Evolutionary conservation across 345 rosid species (phyloP).

Genomic region (Gossypioides kirkii): DNA sequence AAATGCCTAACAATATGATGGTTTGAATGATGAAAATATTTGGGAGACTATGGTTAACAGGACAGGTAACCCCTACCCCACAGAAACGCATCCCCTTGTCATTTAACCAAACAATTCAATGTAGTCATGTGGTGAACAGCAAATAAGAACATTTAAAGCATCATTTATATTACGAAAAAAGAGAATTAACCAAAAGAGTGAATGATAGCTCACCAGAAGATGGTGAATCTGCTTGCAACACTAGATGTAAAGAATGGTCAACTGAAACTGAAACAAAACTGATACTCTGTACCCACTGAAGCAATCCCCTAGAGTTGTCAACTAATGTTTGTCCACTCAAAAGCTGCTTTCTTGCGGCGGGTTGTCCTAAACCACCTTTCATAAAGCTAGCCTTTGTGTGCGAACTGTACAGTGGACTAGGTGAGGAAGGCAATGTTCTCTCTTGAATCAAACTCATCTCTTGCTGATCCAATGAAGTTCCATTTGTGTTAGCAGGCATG

Average conservation of each 20-base stretch:
- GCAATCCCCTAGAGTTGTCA: slow-evolving; percentile 80
- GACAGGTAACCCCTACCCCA: neutral
- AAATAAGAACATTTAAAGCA: neutral
- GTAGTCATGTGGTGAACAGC: neutral
- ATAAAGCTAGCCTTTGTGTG: slow-evolving; percentile 78
- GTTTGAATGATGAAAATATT: too few relatives aligned
- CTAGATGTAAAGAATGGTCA: slow-evolving; percentile 77
- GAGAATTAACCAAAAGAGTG: slow-evolving; percentile 1
- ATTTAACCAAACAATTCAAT: neutral
- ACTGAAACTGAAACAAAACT: slow-evolving; percentile 77
- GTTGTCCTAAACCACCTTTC: slow-evolving; percentile 81
- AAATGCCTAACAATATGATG: neutral
- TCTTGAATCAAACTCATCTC: slow-evolving; percentile 93
- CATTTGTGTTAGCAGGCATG: slow-evolving; percentile 58
- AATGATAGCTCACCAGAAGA: slow-evolving; percentile 58
- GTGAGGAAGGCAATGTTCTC: slow-evolving; percentile 77
- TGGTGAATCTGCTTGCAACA: slow-evolving; percentile 70
- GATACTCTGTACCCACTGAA: slow-evolving; percentile 97
- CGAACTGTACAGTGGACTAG: slow-evolving; percentile 73
- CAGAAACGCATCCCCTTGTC: neutral
- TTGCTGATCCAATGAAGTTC: slow-evolving; percentile 78
- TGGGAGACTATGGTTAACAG: neutral
- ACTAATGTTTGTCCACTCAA: slow-evolving; percentile 59
- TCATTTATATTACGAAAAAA: neutral
- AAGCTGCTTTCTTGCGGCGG: slow-evolving; percentile 72